Evolutionary conservation across 1,284 basidiomycete species (phyloP).

Genomic region (Uromyces viciae-fabae): DNA sequence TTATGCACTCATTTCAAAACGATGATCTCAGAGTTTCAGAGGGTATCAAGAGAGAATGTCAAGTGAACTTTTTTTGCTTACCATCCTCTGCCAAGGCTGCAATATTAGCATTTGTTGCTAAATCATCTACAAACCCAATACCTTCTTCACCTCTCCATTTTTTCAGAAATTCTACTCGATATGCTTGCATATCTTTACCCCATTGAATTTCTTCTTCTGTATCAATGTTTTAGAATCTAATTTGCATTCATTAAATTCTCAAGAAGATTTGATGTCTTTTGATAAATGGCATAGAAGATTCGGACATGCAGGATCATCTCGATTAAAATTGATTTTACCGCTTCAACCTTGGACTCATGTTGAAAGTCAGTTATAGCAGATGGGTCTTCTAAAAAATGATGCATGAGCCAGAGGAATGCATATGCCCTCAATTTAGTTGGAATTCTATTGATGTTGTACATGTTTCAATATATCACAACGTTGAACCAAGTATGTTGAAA

Average conservation of each 20-base stretch:
- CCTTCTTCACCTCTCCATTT: conserved; percentile 46
- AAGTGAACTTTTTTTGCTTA: background rate
- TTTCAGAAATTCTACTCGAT: conserved; percentile 41
- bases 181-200: conserved; percentile 45
- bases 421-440: conserved; percentile 68
- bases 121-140: conserved; percentile 40
- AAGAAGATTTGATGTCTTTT: too few relatives aligned
- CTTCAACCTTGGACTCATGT: conserved; percentile 24
- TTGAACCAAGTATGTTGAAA: too few relatives aligned
- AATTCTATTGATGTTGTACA: conserved; percentile 59
- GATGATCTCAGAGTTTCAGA: too few relatives aligned
- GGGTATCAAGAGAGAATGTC: too few relatives aligned
- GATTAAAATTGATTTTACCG: conserved; percentile 24
- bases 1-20: too few relatives aligned
- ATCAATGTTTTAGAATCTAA: conserved; percentile 34
- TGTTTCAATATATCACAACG: background rate
- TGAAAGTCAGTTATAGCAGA: conserved; percentile 31
- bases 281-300: background rate
- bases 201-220: conserved; percentile 43
- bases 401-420: conserved; percentile 74
- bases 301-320: conserved; percentile 20
- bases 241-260: too few relatives aligned
- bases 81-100: conserved; percentile 36
- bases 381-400: conserved; percentile 68
- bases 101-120: conserved; percentile 7